Conservation (phyloP, 306 rosid genomes). For the Crotalaria pallida region DNA sequence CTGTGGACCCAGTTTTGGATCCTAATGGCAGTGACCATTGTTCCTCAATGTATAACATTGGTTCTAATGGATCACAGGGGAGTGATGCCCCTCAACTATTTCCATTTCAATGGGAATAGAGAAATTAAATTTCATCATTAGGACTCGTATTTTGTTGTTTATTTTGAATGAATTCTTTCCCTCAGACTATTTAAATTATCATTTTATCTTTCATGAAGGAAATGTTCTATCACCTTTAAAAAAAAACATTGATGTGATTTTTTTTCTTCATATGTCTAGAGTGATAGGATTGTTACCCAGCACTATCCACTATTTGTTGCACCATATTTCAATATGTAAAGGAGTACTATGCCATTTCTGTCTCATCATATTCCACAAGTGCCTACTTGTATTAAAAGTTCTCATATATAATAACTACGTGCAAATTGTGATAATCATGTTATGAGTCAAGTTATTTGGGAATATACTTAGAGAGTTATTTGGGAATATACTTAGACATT, state of each 20-base stretch:
- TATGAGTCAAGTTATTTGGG: not conserved
- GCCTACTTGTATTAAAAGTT: not conserved
- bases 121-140: not conserved
- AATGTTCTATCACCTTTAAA: not conserved
- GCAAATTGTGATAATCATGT: not conserved
- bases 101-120: constrained; percentile 76
- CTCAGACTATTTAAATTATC: not conserved
- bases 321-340: not conserved
- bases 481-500: too few species aligned
- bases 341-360: not conserved
- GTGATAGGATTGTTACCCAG: not conserved
- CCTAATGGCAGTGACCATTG: constrained; percentile 41
- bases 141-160: not conserved
- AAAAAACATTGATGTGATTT: not conserved
- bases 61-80: constrained; percentile 43
- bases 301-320: not conserved
- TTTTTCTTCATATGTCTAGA: not conserved
- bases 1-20: constrained; percentile 55
- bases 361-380: not conserved
- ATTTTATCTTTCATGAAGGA: not conserved
- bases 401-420: not conserved
- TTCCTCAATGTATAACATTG: constrained; percentile 50
- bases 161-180: not conserved
- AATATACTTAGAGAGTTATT: too few species aligned
- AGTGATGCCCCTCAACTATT: constrained; percentile 50